phyloP scores from a whole-genome alignment of 805 yeast genomes.

The Barnettozyma pratensis region DNA sequence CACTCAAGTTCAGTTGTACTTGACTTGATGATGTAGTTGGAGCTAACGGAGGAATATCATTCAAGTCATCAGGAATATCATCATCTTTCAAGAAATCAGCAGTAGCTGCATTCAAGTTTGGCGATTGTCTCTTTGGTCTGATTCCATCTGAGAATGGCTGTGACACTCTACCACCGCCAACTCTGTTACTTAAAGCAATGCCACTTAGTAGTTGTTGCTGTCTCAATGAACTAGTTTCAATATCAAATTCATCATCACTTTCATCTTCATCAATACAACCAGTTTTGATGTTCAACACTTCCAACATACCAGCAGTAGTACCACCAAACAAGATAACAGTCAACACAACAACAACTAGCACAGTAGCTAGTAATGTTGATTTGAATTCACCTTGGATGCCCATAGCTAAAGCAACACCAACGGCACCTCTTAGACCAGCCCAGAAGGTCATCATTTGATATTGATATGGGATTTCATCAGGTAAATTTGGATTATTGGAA shows the following conservation, averaged over 20 bases:
- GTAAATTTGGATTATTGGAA: conserved; percentile 43
- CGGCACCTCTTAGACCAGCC: conserved; percentile 99
- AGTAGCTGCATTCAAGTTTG: conserved; percentile 15
- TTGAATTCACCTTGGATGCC: conserved; percentile 94
- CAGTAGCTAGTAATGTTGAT: conserved; percentile 85
- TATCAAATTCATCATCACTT: conserved; percentile 93
- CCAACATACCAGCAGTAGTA: conserved; percentile 97
- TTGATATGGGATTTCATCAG: conserved; percentile 89
- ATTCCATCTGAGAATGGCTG: conserved; percentile 26
- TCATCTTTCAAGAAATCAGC: conserved; percentile 23
- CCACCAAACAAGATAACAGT: conserved; percentile 98
- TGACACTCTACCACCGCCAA: neutral
- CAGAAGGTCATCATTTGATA: conserved; percentile 99
- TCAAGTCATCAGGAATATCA: conserved; percentile 16
- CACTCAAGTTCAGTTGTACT: neutral
- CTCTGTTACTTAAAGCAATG: conserved; percentile 2
- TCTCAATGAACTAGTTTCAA: conserved; percentile 55
- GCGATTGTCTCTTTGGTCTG: conserved; percentile 18
- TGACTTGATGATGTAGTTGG: conserved; percentile 8
- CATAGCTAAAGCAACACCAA: conserved; percentile 97
- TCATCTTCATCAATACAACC: conserved; percentile 83
- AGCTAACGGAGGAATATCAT: conserved; percentile 24
- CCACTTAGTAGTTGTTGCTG: conserved; percentile 3
- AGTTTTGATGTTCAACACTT: conserved; percentile 84
- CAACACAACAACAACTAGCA: conserved; percentile 90